Conservation (phyloP, 805 yeast genomes). For the Saturnispora zaruensis region DNA sequence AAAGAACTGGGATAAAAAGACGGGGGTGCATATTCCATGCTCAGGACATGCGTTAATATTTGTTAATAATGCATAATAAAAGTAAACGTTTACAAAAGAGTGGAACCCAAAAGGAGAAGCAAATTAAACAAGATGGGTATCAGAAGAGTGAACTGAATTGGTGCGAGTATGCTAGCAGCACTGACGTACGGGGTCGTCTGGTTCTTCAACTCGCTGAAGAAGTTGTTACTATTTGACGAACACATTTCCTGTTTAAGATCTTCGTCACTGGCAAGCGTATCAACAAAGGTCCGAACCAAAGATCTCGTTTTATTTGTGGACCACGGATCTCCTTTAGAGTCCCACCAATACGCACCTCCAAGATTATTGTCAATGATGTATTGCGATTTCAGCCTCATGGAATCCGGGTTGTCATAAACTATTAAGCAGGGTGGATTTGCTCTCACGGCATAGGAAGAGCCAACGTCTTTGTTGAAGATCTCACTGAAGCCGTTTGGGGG, state of each 20-base stretch:
- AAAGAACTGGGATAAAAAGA: not conserved
- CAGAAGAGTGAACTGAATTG: not conserved
- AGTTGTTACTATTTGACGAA: not conserved
- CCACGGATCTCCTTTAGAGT: conserved; percentile 64
- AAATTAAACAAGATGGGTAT: not conserved
- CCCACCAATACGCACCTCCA: conserved; percentile 96
- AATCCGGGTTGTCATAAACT: conserved; percentile 56
- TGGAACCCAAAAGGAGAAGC: not conserved
- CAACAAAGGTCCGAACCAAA: conserved; percentile 38
- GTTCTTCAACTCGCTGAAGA: not conserved
- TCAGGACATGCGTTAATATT: not conserved
- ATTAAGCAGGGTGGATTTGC: conserved; percentile 33
- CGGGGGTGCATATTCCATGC: not conserved
- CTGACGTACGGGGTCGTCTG: not conserved
- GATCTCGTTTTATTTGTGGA: conserved; percentile 29
- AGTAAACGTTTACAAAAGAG: not conserved
- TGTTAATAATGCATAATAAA: not conserved
- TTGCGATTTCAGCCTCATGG: conserved; percentile 48
- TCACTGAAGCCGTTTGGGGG: conserved; percentile 32
- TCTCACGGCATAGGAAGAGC: conserved; percentile 48
- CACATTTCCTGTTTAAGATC: not conserved
- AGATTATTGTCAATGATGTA: conserved; percentile 41
- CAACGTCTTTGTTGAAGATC: conserved; percentile 41
- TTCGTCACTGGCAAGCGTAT: conserved; percentile 26
- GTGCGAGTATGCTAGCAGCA: not conserved